Percentiles rank a stretch among this genome's conserved stretches.
These are phyloP conservation scores for Fusarium lyarnte DNA, from an alignment of 2,329 filamentous ascomycete genomes.

Conservation along the genomic window DNA sequence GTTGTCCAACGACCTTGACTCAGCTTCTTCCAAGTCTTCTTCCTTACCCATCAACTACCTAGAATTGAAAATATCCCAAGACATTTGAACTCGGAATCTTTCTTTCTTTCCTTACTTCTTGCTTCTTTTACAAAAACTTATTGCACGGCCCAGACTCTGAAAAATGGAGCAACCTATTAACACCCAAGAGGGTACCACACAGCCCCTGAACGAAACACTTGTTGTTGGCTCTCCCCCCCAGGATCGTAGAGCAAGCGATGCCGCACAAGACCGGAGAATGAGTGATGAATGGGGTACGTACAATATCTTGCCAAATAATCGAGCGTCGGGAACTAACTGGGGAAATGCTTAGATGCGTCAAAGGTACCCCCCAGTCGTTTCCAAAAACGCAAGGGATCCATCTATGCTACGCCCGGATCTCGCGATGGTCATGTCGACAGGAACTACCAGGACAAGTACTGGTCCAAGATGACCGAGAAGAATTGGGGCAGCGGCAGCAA, in stretches of 20 bases:
- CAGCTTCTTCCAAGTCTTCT: not conserved
- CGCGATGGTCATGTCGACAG: constrained; percentile 71
- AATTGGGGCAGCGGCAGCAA: constrained; percentile 50
- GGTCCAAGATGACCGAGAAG: constrained; percentile 67
- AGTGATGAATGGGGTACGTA: constrained; percentile 60
- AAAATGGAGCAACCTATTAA: constrained; percentile 42
- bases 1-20: not conserved
- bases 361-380: constrained; percentile 75
- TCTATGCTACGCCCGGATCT: constrained; percentile 72
- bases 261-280: constrained; percentile 46
- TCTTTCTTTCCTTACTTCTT: not conserved
- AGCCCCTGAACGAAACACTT: constrained; percentile 47
- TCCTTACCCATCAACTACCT: not conserved
- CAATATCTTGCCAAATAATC: constrained; percentile 30
- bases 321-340: not conserved
- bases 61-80: not conserved
- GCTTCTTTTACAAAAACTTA: not conserved
- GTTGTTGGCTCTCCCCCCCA: constrained; percentile 32
- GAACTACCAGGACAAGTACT: constrained; percentile 68
- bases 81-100: not conserved
- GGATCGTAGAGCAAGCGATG: constrained; percentile 37
- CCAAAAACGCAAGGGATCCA: constrained; percentile 75
- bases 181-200: constrained; percentile 37
- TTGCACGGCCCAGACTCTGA: not conserved
- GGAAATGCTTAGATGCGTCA: constrained; percentile 61